A percentile compares a stretch with the other conserved stretches of the same genome.
Evolutionary conservation across 257 asterid species (phyloP).

Genomic region (Anisodus acutangulus): DNA sequence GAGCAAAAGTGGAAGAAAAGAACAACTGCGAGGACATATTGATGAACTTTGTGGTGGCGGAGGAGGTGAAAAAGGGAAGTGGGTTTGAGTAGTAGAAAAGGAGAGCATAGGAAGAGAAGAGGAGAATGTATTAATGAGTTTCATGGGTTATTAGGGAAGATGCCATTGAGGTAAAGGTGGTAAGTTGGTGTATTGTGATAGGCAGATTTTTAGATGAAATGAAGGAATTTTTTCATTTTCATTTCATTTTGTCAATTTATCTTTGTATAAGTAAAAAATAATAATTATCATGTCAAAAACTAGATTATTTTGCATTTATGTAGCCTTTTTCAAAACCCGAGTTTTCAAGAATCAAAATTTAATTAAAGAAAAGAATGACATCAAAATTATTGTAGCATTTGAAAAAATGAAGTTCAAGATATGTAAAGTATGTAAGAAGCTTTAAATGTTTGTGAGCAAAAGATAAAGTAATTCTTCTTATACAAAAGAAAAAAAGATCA

Average conservation of each 20-base stretch:
- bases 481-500: too few relatives aligned
- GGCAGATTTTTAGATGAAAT: constrained; percentile 39
- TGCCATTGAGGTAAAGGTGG: constrained; percentile 86
- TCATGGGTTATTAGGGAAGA: constrained; percentile 63
- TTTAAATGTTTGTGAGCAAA: too few relatives aligned
- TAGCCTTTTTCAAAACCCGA: too few relatives aligned
- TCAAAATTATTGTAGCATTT: too few relatives aligned
- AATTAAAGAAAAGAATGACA: too few relatives aligned
- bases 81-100: constrained; percentile 78
- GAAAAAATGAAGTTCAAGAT: too few relatives aligned
- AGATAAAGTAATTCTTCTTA: too few relatives aligned
- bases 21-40: constrained; percentile 86
- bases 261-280: too few relatives aligned
- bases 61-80: constrained; percentile 59
- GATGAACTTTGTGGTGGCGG: constrained; percentile 84
- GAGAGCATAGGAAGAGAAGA: constrained; percentile 84
- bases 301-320: too few relatives aligned
- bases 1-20: constrained; percentile 54
- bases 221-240: not conserved
- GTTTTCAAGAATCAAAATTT: too few relatives aligned
- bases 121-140: constrained; percentile 79
- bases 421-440: too few relatives aligned
- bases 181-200: constrained; percentile 69
- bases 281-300: too few relatives aligned
- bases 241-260: not conserved